A percentile compares a stretch with the other conserved stretches of the same genome.
phyloP scores from a whole-genome alignment of 306 rosid species.

The Quercus rubra region DNA sequence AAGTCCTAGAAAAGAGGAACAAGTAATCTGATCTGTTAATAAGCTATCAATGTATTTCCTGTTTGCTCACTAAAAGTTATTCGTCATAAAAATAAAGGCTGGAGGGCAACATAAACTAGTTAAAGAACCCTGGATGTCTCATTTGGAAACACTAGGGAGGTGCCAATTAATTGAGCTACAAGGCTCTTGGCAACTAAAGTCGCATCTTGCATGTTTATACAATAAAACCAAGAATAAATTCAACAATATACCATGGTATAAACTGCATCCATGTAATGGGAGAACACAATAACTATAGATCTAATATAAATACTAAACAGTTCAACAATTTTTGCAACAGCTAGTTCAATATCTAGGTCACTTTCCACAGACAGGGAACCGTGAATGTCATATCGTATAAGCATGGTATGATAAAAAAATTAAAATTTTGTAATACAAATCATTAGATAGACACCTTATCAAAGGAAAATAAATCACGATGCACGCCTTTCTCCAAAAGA shows the following conservation, averaged over 20 bases:
- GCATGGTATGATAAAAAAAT: slow-evolving; percentile 9
- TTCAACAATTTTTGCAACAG: slow-evolving; percentile 1
- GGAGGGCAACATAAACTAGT: slow-evolving; percentile 8
- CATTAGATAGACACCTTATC: slow-evolving; percentile 58
- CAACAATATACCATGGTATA: slow-evolving; percentile 9
- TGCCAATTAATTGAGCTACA: no score
- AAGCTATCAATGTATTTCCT: slow-evolving; percentile 7
- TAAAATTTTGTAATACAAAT: background rate
- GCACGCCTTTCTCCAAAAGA: slow-evolving; percentile 57
- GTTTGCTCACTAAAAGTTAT: slow-evolving; percentile 3
- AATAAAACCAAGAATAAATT: slow-evolving; percentile 12
- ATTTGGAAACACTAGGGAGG: no score
- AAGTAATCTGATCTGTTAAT: slow-evolving; percentile 2
- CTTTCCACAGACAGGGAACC: slow-evolving; percentile 2
- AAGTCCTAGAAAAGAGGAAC: slow-evolving; percentile 52
- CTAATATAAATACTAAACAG: background rate
- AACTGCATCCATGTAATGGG: slow-evolving; percentile 5
- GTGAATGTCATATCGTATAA: background rate
- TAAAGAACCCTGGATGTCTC: background rate
- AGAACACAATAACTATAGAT: background rate
- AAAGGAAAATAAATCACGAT: slow-evolving; percentile 55
- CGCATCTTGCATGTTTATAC: background rate
- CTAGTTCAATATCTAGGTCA: slow-evolving; percentile 8
- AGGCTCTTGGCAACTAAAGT: no score
- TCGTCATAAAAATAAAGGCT: background rate